Base-by-base conservation (phyloP, 805 yeast genomes). In the Wickerhamomyces queroliae region DNA sequence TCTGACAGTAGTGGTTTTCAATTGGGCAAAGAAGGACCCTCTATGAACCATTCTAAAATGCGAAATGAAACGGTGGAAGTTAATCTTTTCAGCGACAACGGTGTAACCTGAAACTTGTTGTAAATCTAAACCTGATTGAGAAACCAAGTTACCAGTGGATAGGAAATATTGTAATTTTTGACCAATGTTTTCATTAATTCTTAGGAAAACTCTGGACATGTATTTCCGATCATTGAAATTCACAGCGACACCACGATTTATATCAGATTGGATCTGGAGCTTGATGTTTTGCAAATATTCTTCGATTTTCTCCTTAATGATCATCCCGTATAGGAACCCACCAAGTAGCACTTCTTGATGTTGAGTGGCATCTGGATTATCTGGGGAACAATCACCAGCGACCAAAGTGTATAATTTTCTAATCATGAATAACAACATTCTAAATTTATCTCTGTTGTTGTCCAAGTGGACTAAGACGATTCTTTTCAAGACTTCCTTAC, bases 1-100 rank as follows among this genome's bases (percentile, higher is more conserved):
- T 70, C 99, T 80, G 36, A 93, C 99, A 1, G 98, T 84, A 19
- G 99, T 93, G 31, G 99, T 93, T 62, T 93, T 93, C 67, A 93
- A 75, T 63, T 91, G 96, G 33, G 99, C 97, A 62, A 93, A 93
- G 80, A 93, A 93, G 49, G 98, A 88, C 65, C 99, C 99, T 78
- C 99, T 84, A 66, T 93, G 99, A 38, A 93, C 98, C 99, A 93
- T 93, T 67, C 99, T 74, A 76, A 93, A 93, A 70, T 93, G 99
- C n/a, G 98, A 82, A 48, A 93, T 80, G 69, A 93, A 93, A 59
- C 99, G 83, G 65, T 93, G 84, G 74, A 89, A 93, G 62, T 93
- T 93, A 65, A 93, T 93, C 66, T 93, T 93, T 67, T 93, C 99
- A 4, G 98, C 99, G 46, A 93, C 98, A 50, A 93, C 99, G 1